Evolutionary conservation across 2,329 filamentous ascomycete species (phyloP).

Genomic region (Fusarium sublunatum): DNA sequence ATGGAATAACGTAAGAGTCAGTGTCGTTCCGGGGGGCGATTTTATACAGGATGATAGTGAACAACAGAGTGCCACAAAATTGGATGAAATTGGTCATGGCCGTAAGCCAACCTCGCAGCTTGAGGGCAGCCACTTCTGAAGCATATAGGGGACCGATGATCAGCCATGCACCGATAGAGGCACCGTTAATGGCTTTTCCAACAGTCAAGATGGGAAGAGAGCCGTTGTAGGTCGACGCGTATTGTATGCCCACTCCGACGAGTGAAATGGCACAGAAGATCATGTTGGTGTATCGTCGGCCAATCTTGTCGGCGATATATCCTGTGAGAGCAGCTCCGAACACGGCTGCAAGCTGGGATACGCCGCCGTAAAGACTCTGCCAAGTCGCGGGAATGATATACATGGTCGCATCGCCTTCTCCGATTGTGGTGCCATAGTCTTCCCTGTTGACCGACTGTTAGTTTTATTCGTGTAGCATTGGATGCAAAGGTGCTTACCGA

Average conservation of each 20-base stretch:
- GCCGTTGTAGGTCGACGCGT: constrained; percentile 1
- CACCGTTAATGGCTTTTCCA: constrained; percentile 13
- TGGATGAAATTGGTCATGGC: constrained; percentile 20
- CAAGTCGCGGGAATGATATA: constrained; percentile 17
- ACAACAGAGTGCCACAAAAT: constrained; percentile 9
- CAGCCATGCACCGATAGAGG: constrained; percentile 13
- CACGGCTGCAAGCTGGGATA: constrained; percentile 10
- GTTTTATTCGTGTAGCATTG: too few relatives aligned
- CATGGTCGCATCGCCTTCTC: neutral
- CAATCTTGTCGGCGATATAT: constrained; percentile 10
- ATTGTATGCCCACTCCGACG: constrained; percentile 9
- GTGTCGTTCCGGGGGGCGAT: constrained; percentile 3
- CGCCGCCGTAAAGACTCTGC: constrained; percentile 8
- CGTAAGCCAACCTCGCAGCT: constrained; percentile 13
- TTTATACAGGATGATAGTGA: constrained; percentile 8
- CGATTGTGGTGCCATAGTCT: constrained; percentile 4
- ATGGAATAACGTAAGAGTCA: constrained; percentile 8
- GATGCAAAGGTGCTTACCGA: neutral
- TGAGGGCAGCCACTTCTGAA: constrained; percentile 10
- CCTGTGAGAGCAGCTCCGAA: constrained; percentile 4
- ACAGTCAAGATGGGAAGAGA: constrained; percentile 9
- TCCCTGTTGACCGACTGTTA: neutral
- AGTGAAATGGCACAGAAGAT: constrained; percentile 13
- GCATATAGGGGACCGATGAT: constrained; percentile 11
- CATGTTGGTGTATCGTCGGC: constrained; percentile 13